Conservation (phyloP, 2,329 filamentous ascomycete species). For the Colletotrichum eleusines region DNA sequence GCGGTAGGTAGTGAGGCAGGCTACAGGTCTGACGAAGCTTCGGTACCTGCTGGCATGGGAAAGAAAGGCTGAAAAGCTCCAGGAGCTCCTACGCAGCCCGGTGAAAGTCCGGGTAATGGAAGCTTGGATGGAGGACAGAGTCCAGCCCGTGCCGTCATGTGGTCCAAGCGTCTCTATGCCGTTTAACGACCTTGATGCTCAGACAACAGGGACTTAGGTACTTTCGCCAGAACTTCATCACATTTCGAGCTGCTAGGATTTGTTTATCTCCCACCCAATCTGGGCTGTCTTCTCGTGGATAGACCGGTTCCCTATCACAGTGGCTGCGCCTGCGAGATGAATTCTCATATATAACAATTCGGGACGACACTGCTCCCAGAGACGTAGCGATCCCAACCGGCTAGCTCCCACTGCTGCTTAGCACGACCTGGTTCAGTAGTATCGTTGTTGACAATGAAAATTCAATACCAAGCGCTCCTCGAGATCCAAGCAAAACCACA, state of each 20-base stretch:
- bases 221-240: background rate
- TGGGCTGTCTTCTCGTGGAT: background rate
- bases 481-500: background rate
- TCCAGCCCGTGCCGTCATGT: background rate
- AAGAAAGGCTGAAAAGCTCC: conserved; percentile 43
- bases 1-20: conserved; percentile 43
- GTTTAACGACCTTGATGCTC: background rate
- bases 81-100: conserved; percentile 38
- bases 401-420: background rate
- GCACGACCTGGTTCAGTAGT: background rate
- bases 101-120: conserved; percentile 40
- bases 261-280: background rate
- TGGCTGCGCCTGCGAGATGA: background rate
- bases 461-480: background rate
- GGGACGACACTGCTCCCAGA: background rate
- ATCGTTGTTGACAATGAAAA: background rate
- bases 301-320: too few relatives aligned
- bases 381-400: background rate
- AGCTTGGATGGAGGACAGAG: background rate
- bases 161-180: background rate
- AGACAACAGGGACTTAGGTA: background rate
- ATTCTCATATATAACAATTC: background rate
- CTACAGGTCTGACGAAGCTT: conserved; percentile 50
- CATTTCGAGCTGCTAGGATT: background rate
- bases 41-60: conserved; percentile 42